phyloP scores from a whole-genome alignment of 495 filamentous ascomycete species.

The Talaromyces adpressus region DNA sequence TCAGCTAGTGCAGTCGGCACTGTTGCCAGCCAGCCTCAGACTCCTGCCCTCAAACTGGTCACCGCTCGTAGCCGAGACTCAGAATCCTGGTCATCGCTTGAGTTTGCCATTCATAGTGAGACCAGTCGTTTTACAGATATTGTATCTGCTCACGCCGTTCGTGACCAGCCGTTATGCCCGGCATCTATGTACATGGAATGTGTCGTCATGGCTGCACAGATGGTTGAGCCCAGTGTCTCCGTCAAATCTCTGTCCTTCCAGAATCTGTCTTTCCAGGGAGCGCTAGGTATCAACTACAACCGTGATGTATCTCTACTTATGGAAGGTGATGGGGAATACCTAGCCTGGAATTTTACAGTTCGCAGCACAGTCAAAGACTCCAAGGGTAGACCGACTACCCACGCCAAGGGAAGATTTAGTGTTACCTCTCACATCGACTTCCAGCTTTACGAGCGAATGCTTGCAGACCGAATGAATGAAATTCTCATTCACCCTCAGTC shows the following conservation, averaged over 20 bases:
- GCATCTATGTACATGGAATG: slow-evolving; percentile 32
- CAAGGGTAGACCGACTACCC: neutral
- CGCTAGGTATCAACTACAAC: slow-evolving; percentile 14
- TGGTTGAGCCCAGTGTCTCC: slow-evolving; percentile 3
- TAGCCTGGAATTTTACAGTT: slow-evolving; percentile 5
- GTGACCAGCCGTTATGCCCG: slow-evolving; percentile 20
- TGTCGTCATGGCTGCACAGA: slow-evolving; percentile 16
- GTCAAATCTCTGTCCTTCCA: slow-evolving; percentile 11
- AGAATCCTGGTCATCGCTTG: neutral
- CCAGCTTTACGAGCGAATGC: slow-evolving; percentile 6
- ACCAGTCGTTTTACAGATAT: neutral
- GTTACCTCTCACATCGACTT: neutral
- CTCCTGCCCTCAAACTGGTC: neutral
- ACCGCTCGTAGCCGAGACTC: neutral
- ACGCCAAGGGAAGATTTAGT: slow-evolving; percentile 2
- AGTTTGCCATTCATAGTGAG: slow-evolving; percentile 2
- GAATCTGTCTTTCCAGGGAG: slow-evolving; percentile 13
- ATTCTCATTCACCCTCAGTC: slow-evolving; percentile 3
- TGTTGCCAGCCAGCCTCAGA: too few relatives aligned
- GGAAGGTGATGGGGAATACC: slow-evolving; percentile 8
- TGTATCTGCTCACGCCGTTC: slow-evolving; percentile 2
- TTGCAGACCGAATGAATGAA: slow-evolving; percentile 2
- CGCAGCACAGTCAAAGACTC: neutral
- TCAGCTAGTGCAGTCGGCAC: neutral
- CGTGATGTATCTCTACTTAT: slow-evolving; percentile 11